Conservation (phyloP, 164 flowering plant genomes). For the Chimonanthus praecox region DNA sequence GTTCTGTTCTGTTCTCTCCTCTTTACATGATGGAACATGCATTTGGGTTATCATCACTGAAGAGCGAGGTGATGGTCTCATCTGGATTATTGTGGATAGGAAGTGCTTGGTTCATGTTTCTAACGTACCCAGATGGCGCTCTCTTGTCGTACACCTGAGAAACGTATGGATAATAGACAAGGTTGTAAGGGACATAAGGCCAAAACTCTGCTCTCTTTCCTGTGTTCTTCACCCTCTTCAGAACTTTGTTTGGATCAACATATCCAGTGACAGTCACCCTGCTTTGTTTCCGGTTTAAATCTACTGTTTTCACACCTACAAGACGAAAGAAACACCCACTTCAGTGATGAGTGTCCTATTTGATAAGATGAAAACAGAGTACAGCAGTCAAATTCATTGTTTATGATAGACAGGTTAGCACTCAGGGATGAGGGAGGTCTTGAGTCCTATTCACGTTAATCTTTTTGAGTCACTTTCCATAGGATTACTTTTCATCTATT, state of each 20-base stretch:
- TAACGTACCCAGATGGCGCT: slow-evolving; percentile 64
- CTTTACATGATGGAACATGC: slow-evolving; percentile 64
- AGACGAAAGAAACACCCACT: background rate
- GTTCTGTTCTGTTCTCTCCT: background rate
- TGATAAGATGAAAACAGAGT: no score
- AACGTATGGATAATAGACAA: slow-evolving; percentile 53
- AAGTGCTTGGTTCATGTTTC: slow-evolving; percentile 40
- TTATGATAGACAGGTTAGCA: no score
- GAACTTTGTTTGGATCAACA: slow-evolving; percentile 65
- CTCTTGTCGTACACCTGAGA: slow-evolving; percentile 59
- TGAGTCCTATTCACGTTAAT: no score
- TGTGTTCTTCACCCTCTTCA: slow-evolving; percentile 57
- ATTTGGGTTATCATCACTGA: slow-evolving; percentile 73
- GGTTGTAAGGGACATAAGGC: slow-evolving; percentile 69
- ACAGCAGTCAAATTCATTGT: no score
- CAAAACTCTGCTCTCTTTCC: slow-evolving; percentile 77
- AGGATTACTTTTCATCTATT: no score
- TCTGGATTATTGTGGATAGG: slow-evolving; percentile 32
- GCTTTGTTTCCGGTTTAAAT: slow-evolving; percentile 57
- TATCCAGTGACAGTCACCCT: slow-evolving; percentile 53
- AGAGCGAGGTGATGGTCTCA: slow-evolving; percentile 36
- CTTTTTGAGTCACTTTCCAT: no score
- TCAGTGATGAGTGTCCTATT: no score
- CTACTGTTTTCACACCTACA: slow-evolving; percentile 47
- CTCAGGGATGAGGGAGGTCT: no score